Percentiles rank a stretch among this genome's conserved stretches.
phyloP scores from a whole-genome alignment of 225 moss, liverwort and hornwort species.

The Marchantia paleacea region DNA sequence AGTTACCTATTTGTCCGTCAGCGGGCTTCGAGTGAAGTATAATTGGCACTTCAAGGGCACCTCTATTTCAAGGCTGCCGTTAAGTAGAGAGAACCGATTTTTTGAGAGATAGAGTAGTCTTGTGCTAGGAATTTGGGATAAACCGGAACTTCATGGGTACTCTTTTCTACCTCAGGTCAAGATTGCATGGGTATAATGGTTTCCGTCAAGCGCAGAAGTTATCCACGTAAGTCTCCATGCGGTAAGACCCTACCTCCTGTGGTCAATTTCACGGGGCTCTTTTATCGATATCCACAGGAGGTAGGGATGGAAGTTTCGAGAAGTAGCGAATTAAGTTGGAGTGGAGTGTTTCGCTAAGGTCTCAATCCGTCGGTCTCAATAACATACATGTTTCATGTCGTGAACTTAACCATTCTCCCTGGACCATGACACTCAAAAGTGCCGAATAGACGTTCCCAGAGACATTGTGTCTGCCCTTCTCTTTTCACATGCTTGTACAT shows the following conservation, averaged over 20 bases:
- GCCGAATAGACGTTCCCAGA: constrained; percentile 6
- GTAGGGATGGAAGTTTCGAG: constrained; percentile 14
- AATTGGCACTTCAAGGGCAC: constrained; percentile 51
- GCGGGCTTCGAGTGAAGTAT: constrained; percentile 23
- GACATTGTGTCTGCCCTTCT: constrained; percentile 12
- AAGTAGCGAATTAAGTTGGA: constrained; percentile 29
- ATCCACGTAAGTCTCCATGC: constrained; percentile 27
- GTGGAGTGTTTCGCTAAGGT: constrained; percentile 17
- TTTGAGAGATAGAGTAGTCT: constrained; percentile 27
- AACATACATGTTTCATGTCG: constrained; percentile 15
- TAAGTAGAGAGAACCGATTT: constrained; percentile 17
- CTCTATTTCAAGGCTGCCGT: constrained; percentile 83
- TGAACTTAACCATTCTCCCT: constrained; percentile 9
- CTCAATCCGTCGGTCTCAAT: constrained; percentile 19
- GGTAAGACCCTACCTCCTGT: constrained; percentile 13
- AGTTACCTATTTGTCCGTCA: constrained; percentile 7
- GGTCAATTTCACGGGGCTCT: constrained; percentile 1
- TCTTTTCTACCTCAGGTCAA: constrained; percentile 23
- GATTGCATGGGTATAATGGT: constrained; percentile 15
- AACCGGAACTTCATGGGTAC: constrained; percentile 22
- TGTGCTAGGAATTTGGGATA: constrained; percentile 26
- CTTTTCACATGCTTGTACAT: constrained; percentile 28
- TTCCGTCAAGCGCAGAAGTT: constrained; percentile 26
- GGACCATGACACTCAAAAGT: constrained; percentile 12
- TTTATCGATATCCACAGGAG: constrained; percentile 22